These are phyloP conservation scores for Petunia hybrid DNA, from an alignment of 305 asterid genomes.

Conservation along the genomic window DNA sequence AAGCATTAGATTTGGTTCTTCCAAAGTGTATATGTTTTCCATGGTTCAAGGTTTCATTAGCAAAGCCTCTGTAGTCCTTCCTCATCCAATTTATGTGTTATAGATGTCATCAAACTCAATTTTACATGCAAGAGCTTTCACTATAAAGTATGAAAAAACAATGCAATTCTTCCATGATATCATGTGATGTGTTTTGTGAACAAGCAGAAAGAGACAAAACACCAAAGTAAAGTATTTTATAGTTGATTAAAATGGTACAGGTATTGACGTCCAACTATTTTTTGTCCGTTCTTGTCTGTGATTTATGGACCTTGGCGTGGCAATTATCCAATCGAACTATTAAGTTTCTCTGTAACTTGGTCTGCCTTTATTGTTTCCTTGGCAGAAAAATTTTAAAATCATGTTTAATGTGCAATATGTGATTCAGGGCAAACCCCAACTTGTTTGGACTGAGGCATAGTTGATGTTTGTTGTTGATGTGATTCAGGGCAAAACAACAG, in stretches of 20 bases:
- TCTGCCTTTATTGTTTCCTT: background rate
- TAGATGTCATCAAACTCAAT: background rate
- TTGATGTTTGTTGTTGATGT: too few species aligned
- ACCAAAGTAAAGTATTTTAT: background rate
- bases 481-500: slow-evolving; percentile 84
- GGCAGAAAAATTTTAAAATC: too few species aligned
- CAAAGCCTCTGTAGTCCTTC: background rate
- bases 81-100: background rate
- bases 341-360: background rate
- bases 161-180: background rate
- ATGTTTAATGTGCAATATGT: slow-evolving; percentile 28
- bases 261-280: background rate
- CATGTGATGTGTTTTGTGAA: background rate
- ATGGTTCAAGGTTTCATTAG: background rate
- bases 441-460: too few species aligned
- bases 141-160: background rate
- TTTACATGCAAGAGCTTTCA: background rate
- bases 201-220: background rate
- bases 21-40: background rate
- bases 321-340: background rate
- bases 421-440: too few species aligned
- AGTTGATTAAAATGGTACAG: background rate
- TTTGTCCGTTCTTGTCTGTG: background rate
- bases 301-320: background rate
- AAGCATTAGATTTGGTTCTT: background rate